Evolutionary conservation across 73 alveolate species (phyloP).

Genomic region (Tetrahymena borealis): DNA sequence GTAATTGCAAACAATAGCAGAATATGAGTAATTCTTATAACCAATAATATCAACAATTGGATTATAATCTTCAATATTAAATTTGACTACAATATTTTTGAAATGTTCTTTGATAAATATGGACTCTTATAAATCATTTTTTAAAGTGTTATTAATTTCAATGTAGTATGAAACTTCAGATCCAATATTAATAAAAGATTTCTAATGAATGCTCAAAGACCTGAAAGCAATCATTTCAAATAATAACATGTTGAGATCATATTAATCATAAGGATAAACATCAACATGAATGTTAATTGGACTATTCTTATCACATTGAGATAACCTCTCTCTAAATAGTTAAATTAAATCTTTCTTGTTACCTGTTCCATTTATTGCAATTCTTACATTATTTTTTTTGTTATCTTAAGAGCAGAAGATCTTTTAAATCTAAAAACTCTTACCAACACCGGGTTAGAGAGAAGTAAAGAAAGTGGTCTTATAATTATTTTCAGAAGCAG

Average conservation of each 20-base stretch:
- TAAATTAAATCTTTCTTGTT: too few relatives aligned
- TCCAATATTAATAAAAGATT: neutral
- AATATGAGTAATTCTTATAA: neutral
- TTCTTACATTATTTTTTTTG: too few relatives aligned
- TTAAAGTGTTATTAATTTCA: neutral
- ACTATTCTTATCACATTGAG: neutral
- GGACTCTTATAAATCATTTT: neutral
- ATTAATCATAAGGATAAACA: neutral
- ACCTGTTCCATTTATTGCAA: too few relatives aligned
- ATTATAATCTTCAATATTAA: neutral
- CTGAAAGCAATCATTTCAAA: neutral
- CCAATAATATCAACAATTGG: neutral
- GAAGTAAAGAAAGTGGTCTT: too few relatives aligned
- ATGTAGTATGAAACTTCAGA: neutral
- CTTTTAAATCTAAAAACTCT: too few relatives aligned
- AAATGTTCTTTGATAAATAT: neutral
- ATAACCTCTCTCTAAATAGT: too few relatives aligned
- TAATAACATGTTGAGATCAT: neutral
- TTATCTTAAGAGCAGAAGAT: too few relatives aligned
- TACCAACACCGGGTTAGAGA: too few relatives aligned
- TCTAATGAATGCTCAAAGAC: neutral
- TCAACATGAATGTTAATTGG: neutral
- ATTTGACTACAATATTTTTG: neutral
- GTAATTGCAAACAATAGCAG: neutral
- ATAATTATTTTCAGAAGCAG: too few relatives aligned